A percentile compares a stretch with the other conserved stretches of the same genome.
These are phyloP conservation scores for Camptophora hylomeconis DNA, from an alignment of 2,329 filamentous ascomycete genomes.

Conservation along the genomic window DNA sequence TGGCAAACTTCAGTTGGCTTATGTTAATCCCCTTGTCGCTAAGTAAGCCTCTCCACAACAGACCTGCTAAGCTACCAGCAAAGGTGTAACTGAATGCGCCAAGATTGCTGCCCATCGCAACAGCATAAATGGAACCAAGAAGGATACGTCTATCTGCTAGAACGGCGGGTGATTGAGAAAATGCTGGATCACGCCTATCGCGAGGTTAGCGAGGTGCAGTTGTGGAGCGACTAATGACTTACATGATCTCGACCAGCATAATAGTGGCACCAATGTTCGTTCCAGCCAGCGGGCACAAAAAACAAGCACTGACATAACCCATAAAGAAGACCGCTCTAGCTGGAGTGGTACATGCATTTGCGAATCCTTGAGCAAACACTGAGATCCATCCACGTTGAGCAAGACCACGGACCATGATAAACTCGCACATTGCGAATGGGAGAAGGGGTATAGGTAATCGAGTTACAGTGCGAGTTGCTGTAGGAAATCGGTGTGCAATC, in stretches of 20 bases:
- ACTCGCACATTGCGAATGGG: constrained; percentile 18
- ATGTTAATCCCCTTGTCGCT: constrained; percentile 14
- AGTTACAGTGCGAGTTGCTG: constrained; percentile 10
- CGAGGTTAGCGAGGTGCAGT: too few species aligned
- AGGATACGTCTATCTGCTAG: constrained; percentile 9
- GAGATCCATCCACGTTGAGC: constrained; percentile 16
- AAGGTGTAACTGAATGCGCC: constrained; percentile 18
- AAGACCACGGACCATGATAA: constrained; percentile 17
- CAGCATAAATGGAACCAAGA: constrained; percentile 12
- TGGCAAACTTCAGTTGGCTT: constrained; percentile 14
- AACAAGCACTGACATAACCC: constrained; percentile 14
- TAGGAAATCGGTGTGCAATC: constrained; percentile 11
- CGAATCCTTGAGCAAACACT: constrained; percentile 15
- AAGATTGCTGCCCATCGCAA: constrained; percentile 18
- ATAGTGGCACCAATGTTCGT: constrained; percentile 19
- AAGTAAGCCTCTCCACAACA: constrained; percentile 15
- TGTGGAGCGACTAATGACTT: too few species aligned
- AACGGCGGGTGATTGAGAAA: constrained; percentile 8
- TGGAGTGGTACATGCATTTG: constrained; percentile 14
- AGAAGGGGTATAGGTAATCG: constrained; percentile 15
- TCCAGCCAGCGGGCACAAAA: constrained; percentile 16
- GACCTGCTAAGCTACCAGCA: constrained; percentile 15
- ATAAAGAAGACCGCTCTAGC: constrained; percentile 16
- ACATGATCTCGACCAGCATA: constrained; percentile 18
- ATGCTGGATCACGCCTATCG: constrained; percentile 13